Conservation (phyloP, 306 rosid species). For the Betula pendula region DNA sequence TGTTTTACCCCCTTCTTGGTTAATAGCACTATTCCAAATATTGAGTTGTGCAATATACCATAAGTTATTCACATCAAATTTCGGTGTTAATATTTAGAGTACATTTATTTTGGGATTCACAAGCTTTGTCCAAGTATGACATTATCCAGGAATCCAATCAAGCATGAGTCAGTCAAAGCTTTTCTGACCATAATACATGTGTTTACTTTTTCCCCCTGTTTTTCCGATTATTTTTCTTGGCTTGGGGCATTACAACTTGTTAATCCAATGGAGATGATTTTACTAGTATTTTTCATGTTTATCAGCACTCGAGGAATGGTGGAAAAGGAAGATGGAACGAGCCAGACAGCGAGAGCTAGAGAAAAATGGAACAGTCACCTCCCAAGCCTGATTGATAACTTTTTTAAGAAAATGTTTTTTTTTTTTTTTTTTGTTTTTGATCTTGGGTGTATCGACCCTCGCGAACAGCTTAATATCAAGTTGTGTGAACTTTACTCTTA, state of each 20-base stretch:
- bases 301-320: slow-evolving; percentile 97
- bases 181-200: not conserved
- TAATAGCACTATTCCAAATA: not conserved
- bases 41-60: not conserved
- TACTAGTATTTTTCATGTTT: too few relatives aligned
- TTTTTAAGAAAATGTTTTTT: not conserved
- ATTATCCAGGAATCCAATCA: not conserved
- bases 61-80: not conserved
- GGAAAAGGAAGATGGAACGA: slow-evolving; percentile 94
- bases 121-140: not conserved
- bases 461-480: not conserved
- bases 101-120: not conserved
- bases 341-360: slow-evolving; percentile 77
- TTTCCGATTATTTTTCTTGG: not conserved
- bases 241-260: not conserved
- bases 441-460: not conserved
- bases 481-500: not conserved
- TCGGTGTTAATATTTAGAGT: not conserved
- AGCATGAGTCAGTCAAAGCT: not conserved
- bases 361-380: slow-evolving; percentile 70
- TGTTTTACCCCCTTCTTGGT: not conserved
- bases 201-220: not conserved
- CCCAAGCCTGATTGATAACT: slow-evolving; percentile 44
- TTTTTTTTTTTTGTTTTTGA: too few relatives aligned
- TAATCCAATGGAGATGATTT: slow-evolving; percentile 8